Evolutionary conservation across 192 early-diverging fungal species (phyloP).

Genomic region (Anaeromyces robustus): DNA sequence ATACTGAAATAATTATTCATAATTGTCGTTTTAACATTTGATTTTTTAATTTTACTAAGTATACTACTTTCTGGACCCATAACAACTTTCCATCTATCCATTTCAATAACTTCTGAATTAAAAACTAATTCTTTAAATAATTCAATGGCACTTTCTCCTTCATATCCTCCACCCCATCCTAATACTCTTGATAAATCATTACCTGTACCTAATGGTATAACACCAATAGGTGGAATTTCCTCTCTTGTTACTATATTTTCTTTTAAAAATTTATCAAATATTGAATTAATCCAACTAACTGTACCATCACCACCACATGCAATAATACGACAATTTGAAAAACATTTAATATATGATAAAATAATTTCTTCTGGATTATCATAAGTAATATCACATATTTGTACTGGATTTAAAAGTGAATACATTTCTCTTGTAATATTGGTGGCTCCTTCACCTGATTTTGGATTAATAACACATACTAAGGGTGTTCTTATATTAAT

Average conservation of each 20-base stretch:
- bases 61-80: neutral
- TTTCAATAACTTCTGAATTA: neutral
- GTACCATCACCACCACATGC: slow-evolving; percentile 29
- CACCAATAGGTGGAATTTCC: slow-evolving; percentile 13
- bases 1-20: slow-evolving; percentile 2
- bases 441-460: slow-evolving; percentile 18
- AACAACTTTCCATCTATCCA: slow-evolving; percentile 5
- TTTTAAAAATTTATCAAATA: slow-evolving; percentile 14
- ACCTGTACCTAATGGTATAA: slow-evolving; percentile 29
- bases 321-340: slow-evolving; percentile 12
- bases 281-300: slow-evolving; percentile 16
- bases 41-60: neutral
- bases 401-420: slow-evolving; percentile 16
- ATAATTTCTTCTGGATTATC: slow-evolving; percentile 13
- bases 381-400: slow-evolving; percentile 14
- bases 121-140: neutral
- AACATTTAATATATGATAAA: slow-evolving; percentile 6
- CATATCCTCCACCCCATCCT: slow-evolving; percentile 3
- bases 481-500: neutral
- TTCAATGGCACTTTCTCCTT: neutral
- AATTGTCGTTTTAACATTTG: neutral
- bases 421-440: slow-evolving; percentile 15
- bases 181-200: slow-evolving; percentile 29
- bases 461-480: slow-evolving; percentile 20
- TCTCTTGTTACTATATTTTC: slow-evolving; percentile 2